Conservation (phyloP, 2,329 filamentous ascomycete genomes). For the Apiospora koreana region DNA sequence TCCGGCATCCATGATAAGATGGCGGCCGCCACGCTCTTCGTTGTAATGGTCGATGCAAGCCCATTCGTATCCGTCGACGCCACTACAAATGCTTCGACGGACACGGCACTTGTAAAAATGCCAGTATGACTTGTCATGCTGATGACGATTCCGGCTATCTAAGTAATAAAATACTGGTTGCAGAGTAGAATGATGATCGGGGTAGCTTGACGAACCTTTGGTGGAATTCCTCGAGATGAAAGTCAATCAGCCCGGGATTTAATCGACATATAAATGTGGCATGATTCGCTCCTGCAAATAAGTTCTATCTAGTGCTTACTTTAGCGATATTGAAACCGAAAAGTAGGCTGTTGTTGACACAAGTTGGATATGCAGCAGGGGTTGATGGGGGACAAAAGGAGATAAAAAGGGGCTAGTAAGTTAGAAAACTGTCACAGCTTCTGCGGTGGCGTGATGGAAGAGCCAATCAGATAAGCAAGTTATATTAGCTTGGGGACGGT, state of each 20-base stretch:
- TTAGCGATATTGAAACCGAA: background rate
- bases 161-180: no score
- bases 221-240: background rate
- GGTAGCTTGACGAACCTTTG: background rate
- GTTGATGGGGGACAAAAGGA: background rate
- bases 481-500: background rate
- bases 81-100: background rate
- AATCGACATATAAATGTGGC: no score
- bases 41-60: background rate
- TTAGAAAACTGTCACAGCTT: background rate
- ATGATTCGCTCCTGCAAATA: no score
- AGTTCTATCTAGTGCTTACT: background rate
- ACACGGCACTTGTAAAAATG: slow-evolving; percentile 11
- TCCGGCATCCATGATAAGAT: slow-evolving; percentile 12
- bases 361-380: background rate
- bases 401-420: background rate
- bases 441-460: background rate
- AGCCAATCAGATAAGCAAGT: background rate
- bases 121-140: background rate
- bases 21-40: background rate
- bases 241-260: no score
- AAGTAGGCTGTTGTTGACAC: background rate
- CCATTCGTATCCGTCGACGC: slow-evolving; percentile 9
- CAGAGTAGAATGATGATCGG: no score
- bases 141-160: background rate